A percentile compares a stretch with the other conserved stretches of the same genome.
Evolutionary conservation across 2,329 filamentous ascomycete species (phyloP).

Genomic region (Diaporthe vaccinii): DNA sequence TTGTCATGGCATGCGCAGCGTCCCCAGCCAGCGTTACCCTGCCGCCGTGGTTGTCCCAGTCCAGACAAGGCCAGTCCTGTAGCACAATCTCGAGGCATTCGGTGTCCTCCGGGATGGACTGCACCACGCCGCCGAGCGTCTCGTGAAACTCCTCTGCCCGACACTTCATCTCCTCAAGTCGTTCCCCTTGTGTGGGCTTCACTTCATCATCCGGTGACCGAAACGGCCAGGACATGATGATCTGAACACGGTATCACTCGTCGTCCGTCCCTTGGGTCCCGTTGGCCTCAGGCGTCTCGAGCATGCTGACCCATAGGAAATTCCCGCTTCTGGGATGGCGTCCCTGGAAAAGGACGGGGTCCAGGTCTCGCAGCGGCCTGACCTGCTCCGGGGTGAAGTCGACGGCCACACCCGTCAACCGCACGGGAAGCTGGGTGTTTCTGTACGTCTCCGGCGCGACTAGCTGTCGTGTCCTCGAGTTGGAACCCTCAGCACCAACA

Average conservation of each 20-base stretch:
- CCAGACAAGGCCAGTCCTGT: conserved; percentile 49
- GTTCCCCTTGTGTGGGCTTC: conserved; percentile 48
- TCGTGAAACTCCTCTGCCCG: conserved; percentile 51
- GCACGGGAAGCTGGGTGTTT: conserved; percentile 53
- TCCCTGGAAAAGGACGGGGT: conserved; percentile 68
- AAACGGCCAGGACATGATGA: conserved; percentile 62
- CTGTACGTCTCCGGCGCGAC: conserved; percentile 50
- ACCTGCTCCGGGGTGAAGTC: conserved; percentile 54
- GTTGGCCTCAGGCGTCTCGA: conserved; percentile 46
- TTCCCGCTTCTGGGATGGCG: conserved; percentile 63
- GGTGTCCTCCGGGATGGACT: conserved; percentile 57
- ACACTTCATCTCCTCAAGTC: conserved; percentile 57
- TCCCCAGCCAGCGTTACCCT: conserved; percentile 65
- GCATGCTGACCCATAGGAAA: conserved; percentile 65
- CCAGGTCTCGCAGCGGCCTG: conserved; percentile 59
- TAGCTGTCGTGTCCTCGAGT: conserved; percentile 53
- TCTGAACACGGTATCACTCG: conserved; percentile 57
- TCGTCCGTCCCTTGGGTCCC: conserved; percentile 48
- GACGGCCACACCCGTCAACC: conserved; percentile 54
- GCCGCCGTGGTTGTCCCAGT: conserved; percentile 59
- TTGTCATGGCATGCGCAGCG: conserved; percentile 71
- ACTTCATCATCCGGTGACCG: conserved; percentile 50
- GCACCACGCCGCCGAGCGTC: conserved; percentile 57
- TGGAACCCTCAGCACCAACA: conserved; percentile 57
- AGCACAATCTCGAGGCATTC: conserved; percentile 51